A percentile compares a stretch with the other conserved stretches of the same genome.
phyloP scores from a whole-genome alignment of 164 flowering plant species.

The Tinospora cordifolia region DNA sequence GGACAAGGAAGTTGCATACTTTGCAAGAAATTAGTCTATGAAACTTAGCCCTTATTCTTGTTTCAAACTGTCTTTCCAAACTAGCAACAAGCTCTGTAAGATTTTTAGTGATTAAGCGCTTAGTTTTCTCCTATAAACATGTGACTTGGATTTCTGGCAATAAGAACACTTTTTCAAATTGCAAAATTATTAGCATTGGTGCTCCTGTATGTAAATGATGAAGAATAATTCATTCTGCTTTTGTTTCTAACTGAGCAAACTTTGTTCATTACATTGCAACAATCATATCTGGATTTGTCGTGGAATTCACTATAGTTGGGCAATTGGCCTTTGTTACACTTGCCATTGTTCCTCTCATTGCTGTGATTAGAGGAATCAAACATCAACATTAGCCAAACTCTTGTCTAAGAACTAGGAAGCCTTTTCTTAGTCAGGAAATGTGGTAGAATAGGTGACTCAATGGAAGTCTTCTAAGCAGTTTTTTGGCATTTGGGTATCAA shows the following conservation, averaged over 20 bases:
- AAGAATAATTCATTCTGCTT: no score
- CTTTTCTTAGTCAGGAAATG: constrained; percentile 79
- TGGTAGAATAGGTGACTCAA: constrained; percentile 69
- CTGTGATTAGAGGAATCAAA: constrained; percentile 80
- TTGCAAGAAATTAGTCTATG: no score
- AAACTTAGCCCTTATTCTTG: no score
- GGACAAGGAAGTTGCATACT: no score
- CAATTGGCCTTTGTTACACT: constrained; percentile 86
- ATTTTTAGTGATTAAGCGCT: no score
- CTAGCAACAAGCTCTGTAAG: no score
- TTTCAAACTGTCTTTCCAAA: no score
- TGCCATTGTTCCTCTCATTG: constrained; percentile 89
- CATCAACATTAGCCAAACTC: constrained; percentile 66
- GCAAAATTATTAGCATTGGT: no score
- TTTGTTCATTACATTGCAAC: constrained; percentile 94
- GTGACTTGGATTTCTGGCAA: no score
- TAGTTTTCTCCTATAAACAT: no score
- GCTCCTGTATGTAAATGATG: no score
- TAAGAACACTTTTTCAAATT: no score
- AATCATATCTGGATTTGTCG: constrained; percentile 84
- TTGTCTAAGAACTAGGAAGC: constrained; percentile 76
- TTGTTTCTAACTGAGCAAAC: constrained; percentile 70
- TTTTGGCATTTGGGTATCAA: not conserved
- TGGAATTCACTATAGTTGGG: constrained; percentile 96
- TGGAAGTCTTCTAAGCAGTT: not conserved